These are phyloP conservation scores for Thermothielavioides terrestris DNA, from an alignment of 495 filamentous ascomycete species.

Conservation along the genomic window DNA sequence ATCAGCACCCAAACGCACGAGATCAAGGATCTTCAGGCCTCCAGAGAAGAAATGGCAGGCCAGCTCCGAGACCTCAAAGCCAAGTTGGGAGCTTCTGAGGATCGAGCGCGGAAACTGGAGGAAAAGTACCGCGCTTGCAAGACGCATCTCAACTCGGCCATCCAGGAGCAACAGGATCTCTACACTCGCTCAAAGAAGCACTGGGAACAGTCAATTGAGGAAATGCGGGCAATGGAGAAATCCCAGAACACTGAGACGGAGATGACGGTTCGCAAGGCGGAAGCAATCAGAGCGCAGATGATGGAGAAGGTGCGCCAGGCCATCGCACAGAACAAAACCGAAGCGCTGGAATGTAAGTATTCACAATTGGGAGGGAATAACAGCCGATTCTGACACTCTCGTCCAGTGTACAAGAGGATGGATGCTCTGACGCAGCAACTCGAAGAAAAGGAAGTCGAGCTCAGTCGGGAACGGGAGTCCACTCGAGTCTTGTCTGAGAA, in stretches of 20 bases:
- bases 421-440: constrained; percentile 17
- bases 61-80: constrained; percentile 17
- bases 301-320: constrained; percentile 23
- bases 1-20: constrained; percentile 11
- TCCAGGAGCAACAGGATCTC: constrained; percentile 33
- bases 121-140: constrained; percentile 25
- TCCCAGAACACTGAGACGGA: constrained; percentile 16
- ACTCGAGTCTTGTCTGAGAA: constrained; percentile 17
- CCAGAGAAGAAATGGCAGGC: constrained; percentile 14
- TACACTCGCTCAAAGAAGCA: constrained; percentile 24
- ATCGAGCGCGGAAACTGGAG: constrained; percentile 17
- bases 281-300: constrained; percentile 26
- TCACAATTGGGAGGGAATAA: not conserved
- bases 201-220: constrained; percentile 19
- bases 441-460: constrained; percentile 22
- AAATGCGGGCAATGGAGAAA: constrained; percentile 17
- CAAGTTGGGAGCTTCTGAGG: constrained; percentile 14
- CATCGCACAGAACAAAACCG: constrained; percentile 18
- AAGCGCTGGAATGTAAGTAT: constrained; percentile 24
- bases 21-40: constrained; percentile 18
- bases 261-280: constrained; percentile 19
- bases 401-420: constrained; percentile 24
- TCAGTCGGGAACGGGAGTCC: constrained; percentile 21
- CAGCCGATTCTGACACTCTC: constrained; percentile 2
- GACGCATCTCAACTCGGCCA: constrained; percentile 26